Evolutionary conservation across 2,329 filamentous ascomycete species (phyloP), one percentile per base, ranked within the genome.

Genomic region (Aspergillus thermomutatus): DNA sequence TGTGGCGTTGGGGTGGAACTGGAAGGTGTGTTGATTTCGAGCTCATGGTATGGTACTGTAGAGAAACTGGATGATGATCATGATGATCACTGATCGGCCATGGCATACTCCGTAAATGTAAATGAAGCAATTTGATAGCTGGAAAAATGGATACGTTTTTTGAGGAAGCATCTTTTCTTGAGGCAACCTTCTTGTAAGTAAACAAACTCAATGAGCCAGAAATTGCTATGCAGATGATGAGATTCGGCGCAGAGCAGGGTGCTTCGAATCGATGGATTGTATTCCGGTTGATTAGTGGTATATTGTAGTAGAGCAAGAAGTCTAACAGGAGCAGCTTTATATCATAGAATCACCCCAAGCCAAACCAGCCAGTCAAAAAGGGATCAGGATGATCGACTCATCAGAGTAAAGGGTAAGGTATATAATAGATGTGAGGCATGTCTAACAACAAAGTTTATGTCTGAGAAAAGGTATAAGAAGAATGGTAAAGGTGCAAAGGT

Each of bases 381-480:
- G 31, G 31, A 37, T 17, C 31, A 37, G 31, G 17, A 37, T 37
- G 31, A 17, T 37, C 14, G 14, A 17, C 14, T 34, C 31, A 37
- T 37, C 14, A 17, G 7, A 25, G 25, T 23, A 52, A 53, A 40
- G 4, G 9, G 21, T 8, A 31, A 40, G 31, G 23, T 54, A 49
- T 40, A 49, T 54, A 34, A 54, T 19, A 19, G 28, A 49, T 7
- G 28, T 26, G 26, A 37, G 21, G 28, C 17, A 52, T 50, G 41
- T 52, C 54, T 53, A 53, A 48, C 31, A 53, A 56, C 43, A 52
- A 41, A 17, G 25, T 53, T 49, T 56, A 52, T 53, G 41, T 46
- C 8, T 53, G 49, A 27, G 43, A 48, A 58, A 57, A 57, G 57
- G 53, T 51, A 50, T 54, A 54, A 37, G 40, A 50, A 46, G 27